phyloP scores from a whole-genome alignment of 2,329 filamentous ascomycete species.

The Stemphylium beticola region DNA sequence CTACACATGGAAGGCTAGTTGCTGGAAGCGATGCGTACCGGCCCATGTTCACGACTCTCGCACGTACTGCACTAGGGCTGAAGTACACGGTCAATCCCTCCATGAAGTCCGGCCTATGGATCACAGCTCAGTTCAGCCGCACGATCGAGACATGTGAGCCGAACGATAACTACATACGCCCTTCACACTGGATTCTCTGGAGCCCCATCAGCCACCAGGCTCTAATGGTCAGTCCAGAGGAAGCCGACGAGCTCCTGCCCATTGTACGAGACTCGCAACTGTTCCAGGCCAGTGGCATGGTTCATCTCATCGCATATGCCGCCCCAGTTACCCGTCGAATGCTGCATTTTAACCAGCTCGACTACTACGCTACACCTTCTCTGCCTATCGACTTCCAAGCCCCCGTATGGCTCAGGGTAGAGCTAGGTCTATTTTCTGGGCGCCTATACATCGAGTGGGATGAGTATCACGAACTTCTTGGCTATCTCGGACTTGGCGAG shows the following conservation, averaged over 20 bases:
- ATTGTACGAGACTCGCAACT: constrained; percentile 41
- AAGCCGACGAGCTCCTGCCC: constrained; percentile 63
- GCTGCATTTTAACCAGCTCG: constrained; percentile 63
- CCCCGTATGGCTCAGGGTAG: constrained; percentile 62
- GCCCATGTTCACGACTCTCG: constrained; percentile 53
- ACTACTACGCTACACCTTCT: constrained; percentile 60
- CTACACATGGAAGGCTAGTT: constrained; percentile 52
- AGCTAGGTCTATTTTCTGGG: constrained; percentile 67
- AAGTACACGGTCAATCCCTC: constrained; percentile 34
- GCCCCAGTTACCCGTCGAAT: constrained; percentile 67
- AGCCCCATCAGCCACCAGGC: constrained; percentile 55
- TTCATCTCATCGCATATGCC: constrained; percentile 63
- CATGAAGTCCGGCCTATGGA: constrained; percentile 40
- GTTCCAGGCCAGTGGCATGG: constrained; percentile 3
- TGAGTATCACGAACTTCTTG: constrained; percentile 48
- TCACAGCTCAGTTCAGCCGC: constrained; percentile 57
- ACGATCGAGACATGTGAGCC: constrained; percentile 52
- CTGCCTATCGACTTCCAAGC: constrained; percentile 51
- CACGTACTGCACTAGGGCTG: constrained; percentile 46
- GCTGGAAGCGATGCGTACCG: constrained; percentile 48
- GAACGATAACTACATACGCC: constrained; percentile 54
- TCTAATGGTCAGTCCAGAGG: constrained; percentile 67
- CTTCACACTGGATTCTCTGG: constrained; percentile 69
- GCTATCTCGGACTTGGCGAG: constrained; percentile 32
- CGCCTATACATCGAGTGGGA: constrained; percentile 64